Conservation (phyloP, 164 flowering plant genomes). For the Vitis riparia region DNA sequence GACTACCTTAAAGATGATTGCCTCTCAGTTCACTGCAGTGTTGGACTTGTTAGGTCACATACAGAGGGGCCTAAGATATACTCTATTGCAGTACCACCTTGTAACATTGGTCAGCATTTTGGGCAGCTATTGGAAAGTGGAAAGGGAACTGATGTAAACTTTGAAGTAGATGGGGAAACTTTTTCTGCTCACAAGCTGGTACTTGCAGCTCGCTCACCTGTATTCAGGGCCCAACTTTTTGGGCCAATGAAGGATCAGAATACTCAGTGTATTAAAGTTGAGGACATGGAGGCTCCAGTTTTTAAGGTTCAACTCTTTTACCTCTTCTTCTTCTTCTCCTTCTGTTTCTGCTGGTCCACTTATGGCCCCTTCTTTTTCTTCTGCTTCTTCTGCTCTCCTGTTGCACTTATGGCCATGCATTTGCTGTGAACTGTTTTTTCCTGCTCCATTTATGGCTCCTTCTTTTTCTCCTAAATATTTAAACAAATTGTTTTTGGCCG, state of each 20-base stretch:
- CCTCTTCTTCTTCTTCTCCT: neutral
- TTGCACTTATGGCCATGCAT: no score
- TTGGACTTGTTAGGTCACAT: conserved; percentile 80
- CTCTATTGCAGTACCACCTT: conserved; percentile 62
- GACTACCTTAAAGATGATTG: conserved; percentile 91
- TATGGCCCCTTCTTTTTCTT: neutral
- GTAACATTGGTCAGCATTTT: conserved; percentile 71
- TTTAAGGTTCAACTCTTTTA: conserved; percentile 56
- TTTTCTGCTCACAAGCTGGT: conserved; percentile 82
- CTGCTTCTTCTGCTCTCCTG: neutral
- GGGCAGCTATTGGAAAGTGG: conserved; percentile 81
- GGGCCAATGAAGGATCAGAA: conserved; percentile 75
- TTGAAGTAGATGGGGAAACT: conserved; percentile 76
- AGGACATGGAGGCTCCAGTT: conserved; percentile 85
- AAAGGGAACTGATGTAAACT: conserved; percentile 65
- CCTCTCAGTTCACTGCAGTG: conserved; percentile 70
- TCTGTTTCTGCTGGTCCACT: conserved; percentile 2
- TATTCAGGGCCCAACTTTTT: conserved; percentile 88
- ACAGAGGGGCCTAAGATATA: conserved; percentile 84
- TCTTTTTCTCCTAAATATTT: no score
- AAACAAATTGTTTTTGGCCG: no score
- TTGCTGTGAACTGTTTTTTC: neutral
- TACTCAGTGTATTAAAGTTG: conserved; percentile 57
- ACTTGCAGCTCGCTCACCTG: conserved; percentile 91
- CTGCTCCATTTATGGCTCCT: no score